Conservation (phyloP, 306 rosid genomes). For the Quercus robur region DNA sequence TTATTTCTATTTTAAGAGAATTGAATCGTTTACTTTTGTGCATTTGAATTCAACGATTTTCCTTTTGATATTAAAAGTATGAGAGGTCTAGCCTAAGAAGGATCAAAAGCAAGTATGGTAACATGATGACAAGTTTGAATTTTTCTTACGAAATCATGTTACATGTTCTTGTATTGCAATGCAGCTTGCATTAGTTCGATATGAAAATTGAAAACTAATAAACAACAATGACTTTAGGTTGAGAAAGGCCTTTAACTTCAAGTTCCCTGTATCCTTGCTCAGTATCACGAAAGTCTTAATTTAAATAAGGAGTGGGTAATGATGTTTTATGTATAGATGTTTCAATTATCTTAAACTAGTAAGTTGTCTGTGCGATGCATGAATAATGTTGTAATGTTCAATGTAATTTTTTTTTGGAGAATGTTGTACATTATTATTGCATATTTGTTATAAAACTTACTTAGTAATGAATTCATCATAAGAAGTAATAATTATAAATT, state of each 20-base stretch:
- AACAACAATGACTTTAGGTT: too few relatives aligned
- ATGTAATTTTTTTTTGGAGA: too few relatives aligned
- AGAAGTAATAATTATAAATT: too few relatives aligned
- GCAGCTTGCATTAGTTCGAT: neutral
- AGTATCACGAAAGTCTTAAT: neutral
- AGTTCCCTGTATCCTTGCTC: neutral
- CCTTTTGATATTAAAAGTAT: conserved; percentile 7
- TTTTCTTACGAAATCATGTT: neutral
- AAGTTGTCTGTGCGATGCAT: too few relatives aligned
- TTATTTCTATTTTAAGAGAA: neutral
- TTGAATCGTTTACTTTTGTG: neutral
- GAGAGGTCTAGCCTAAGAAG: conserved; percentile 8
- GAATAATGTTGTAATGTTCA: too few relatives aligned
- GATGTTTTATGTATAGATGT: too few relatives aligned
- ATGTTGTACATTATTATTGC: too few relatives aligned
- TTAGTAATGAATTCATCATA: too few relatives aligned
- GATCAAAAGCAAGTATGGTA: neutral
- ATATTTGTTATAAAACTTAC: too few relatives aligned
- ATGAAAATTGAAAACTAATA: too few relatives aligned
- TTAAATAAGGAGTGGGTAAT: neutral
- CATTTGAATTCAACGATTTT: neutral
- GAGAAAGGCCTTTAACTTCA: too few relatives aligned
- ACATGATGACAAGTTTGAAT: conserved; percentile 5
- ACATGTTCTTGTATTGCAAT: neutral
- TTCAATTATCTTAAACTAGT: too few relatives aligned